Base-by-base conservation (phyloP, 208 protist species). In the Trypanosoma boissoni region DNA sequence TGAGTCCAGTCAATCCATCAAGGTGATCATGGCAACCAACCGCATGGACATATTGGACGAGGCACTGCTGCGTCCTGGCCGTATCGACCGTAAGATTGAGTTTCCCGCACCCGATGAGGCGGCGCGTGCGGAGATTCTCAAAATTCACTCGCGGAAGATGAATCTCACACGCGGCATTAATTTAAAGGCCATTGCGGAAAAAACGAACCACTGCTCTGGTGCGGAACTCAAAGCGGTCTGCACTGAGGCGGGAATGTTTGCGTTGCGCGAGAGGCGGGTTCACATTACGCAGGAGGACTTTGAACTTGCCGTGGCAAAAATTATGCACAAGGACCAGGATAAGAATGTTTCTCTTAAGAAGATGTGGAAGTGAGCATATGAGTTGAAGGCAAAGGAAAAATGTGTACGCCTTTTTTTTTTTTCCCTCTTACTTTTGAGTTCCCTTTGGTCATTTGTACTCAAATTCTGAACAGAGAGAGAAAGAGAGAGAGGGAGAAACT, bases 221-320 rank as follows among this genome's bases (percentile, higher is more conserved):
- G 98, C 98, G 18, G 99, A 99, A 67, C 78, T 99, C 60, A 99
- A 99, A 82, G 97, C 71, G 64, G 86, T 95, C 43, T 96, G 91
- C 73, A 97, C 91, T 16, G 94, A 97, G 71, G 91, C 90, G 2
- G 97, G 99, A 61, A 99, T 99, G 98, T 99, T 99, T 74, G 98
- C 98, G 23, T 84, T 99, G 29, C 91, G 99, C 53, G 99, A 99
- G 81, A 89, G 98, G n/a, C 92, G 99, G 51, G 92, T 99, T 23
- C 99, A 99, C 85, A 98, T 99, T 26, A 99, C 97, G 24, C 98
- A 99, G 74, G 98, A 99, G 74, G 99, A 99, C 75, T 99, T 99
- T 83, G 98, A 99, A 67, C 96, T 99, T 58, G 98, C 99, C 18
- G 98, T 99, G 2, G 88, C 97, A 21, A 99, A 99, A 82, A 97